These are phyloP conservation scores for Lasiodiplodia sp. DNA, from an alignment of 2,329 filamentous ascomycete genomes.

Conservation along the genomic window DNA sequence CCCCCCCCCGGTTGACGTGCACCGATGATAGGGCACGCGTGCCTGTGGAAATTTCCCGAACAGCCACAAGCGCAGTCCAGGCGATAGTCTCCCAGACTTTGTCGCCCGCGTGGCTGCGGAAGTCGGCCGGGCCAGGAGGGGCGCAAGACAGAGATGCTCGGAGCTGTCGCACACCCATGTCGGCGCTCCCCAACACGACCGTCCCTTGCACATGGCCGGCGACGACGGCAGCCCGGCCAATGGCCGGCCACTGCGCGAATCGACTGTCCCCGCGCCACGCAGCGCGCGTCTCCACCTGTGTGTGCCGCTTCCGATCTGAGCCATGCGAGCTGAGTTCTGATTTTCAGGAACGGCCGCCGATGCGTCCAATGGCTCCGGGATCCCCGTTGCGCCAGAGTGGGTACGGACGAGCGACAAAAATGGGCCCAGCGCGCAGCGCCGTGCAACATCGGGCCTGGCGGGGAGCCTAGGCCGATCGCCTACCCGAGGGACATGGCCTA, in stretches of 20 bases:
- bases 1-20: not conserved
- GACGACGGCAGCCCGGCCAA: slow-evolving; percentile 1
- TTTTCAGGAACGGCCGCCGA: slow-evolving; percentile 27
- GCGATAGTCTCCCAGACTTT: slow-evolving; percentile 7
- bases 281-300: slow-evolving; percentile 14
- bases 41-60: slow-evolving; percentile 17
- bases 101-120: not conserved
- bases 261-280: slow-evolving; percentile 14
- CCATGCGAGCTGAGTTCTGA: slow-evolving; percentile 17
- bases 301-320: slow-evolving; percentile 16
- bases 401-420: slow-evolving; percentile 14
- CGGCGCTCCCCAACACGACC: not conserved
- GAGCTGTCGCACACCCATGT: slow-evolving; percentile 11
- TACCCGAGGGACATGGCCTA: slow-evolving; percentile 3
- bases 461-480: slow-evolving; percentile 10
- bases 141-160: not conserved
- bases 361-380: slow-evolving; percentile 22
- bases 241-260: slow-evolving; percentile 13
- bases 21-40: not conserved
- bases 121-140: not conserved
- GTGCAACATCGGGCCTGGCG: slow-evolving; percentile 13
- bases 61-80: slow-evolving; percentile 7
- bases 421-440: slow-evolving; percentile 14
- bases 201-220: slow-evolving; percentile 20
- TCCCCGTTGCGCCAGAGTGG: slow-evolving; percentile 26